These are phyloP conservation scores for Stemphylium beticola DNA, from an alignment of 2,329 filamentous ascomycete species.

Conservation along the genomic window DNA sequence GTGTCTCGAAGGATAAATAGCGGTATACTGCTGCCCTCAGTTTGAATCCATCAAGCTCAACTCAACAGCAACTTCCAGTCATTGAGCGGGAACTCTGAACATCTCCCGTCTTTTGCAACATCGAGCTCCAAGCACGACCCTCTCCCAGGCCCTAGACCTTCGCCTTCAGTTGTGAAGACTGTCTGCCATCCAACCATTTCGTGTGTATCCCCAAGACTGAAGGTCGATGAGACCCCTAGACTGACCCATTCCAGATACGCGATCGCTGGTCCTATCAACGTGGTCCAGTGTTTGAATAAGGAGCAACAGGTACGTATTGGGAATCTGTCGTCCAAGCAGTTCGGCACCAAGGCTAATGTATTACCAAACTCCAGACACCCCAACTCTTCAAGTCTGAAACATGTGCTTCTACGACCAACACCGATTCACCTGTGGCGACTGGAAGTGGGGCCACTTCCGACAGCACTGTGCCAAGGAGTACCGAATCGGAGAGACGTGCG, in stretches of 20 bases:
- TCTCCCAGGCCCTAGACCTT: constrained; percentile 22
- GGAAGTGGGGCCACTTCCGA: constrained; percentile 92
- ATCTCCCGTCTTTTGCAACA: constrained; percentile 41
- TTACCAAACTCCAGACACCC: constrained; percentile 33
- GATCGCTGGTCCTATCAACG: constrained; percentile 33
- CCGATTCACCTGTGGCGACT: constrained; percentile 84
- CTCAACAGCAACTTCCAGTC: constrained; percentile 37
- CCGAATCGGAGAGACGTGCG: constrained; percentile 94
- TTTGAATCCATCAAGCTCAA: constrained; percentile 38
- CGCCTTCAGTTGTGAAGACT: constrained; percentile 16
- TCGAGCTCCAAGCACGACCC: constrained; percentile 28
- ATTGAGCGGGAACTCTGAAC: constrained; percentile 31
- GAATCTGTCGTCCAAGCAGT: constrained; percentile 38
- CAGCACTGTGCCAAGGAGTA: constrained; percentile 94
- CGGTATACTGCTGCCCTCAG: constrained; percentile 33
- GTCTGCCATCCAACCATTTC: constrained; percentile 42
- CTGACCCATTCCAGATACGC: constrained; percentile 34
- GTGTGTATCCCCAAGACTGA: constrained; percentile 35
- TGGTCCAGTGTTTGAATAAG: constrained; percentile 27
- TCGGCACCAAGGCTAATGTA: constrained; percentile 36
- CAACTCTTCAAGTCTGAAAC: constrained; percentile 45
- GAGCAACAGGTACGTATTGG: constrained; percentile 39
- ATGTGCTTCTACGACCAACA: constrained; percentile 99
- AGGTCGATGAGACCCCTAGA: constrained; percentile 35
- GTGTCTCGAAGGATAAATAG: constrained; percentile 51